Percentiles rank a stretch among this genome's conserved stretches.
These are phyloP conservation scores for Drechslerella coelobrocha DNA, from an alignment of 2,329 filamentous ascomycete species.

Conservation along the genomic window DNA sequence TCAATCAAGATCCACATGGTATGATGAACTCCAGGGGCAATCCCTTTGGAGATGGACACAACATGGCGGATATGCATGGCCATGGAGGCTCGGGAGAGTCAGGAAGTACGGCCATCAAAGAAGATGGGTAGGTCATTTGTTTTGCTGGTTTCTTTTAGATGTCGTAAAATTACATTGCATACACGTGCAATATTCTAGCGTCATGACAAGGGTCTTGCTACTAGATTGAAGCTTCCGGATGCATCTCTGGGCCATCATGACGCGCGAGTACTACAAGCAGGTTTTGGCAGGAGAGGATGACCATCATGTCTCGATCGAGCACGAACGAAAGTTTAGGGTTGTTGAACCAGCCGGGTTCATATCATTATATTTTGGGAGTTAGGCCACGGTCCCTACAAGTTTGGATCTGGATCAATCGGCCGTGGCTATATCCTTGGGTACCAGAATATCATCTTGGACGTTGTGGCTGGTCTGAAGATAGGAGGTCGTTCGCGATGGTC, in stretches of 20 bases:
- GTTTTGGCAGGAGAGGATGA: slow-evolving; percentile 17
- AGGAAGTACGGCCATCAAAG: slow-evolving; percentile 76
- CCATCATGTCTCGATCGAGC: slow-evolving; percentile 10
- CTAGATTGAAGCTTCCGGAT: slow-evolving; percentile 22
- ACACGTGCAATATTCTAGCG: slow-evolving; percentile 3
- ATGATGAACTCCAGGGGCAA: slow-evolving; percentile 51
- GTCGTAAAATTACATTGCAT: slow-evolving; percentile 33
- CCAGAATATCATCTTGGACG: slow-evolving; percentile 10
- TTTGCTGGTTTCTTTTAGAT: slow-evolving; percentile 43
- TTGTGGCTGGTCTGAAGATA: slow-evolving; percentile 12
- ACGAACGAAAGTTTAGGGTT: slow-evolving; percentile 15
- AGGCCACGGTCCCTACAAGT: background rate
- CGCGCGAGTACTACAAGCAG: background rate
- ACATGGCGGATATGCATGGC: slow-evolving; percentile 44
- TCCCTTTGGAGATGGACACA: slow-evolving; percentile 49
- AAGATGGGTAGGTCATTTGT: slow-evolving; percentile 79
- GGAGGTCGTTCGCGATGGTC: slow-evolving; percentile 21
- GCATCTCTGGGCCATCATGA: slow-evolving; percentile 26
- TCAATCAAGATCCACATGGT: slow-evolving; percentile 35
- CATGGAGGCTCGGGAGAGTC: slow-evolving; percentile 53
- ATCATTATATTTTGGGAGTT: too few relatives aligned
- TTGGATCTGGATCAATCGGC: slow-evolving; percentile 27
- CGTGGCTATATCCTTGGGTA: slow-evolving; percentile 4
- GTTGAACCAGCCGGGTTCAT: slow-evolving; percentile 18
- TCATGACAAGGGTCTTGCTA: slow-evolving; percentile 44